phyloP scores from a whole-genome alignment of 2,329 filamentous ascomycete species.

The Rhynchosporium secalis region DNA sequence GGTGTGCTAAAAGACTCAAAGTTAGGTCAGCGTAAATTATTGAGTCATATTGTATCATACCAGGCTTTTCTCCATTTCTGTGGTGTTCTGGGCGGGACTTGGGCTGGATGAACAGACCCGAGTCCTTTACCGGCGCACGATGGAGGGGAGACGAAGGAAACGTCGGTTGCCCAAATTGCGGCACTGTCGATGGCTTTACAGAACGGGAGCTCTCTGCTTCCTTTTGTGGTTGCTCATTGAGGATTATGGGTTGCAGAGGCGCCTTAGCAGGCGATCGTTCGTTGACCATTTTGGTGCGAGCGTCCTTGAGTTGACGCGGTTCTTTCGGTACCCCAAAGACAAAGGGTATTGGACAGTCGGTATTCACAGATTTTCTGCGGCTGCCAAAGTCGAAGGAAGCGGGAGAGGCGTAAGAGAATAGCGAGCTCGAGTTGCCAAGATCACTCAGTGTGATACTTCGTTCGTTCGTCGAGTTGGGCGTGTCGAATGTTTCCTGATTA shows the following conservation, averaged over 20 bases:
- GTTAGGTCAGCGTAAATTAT: background rate
- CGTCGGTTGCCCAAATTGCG: slow-evolving; percentile 38
- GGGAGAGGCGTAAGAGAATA: slow-evolving; percentile 33
- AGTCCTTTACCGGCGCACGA: slow-evolving; percentile 30
- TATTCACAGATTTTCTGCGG: slow-evolving; percentile 15
- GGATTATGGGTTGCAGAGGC: slow-evolving; percentile 27
- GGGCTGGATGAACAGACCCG: slow-evolving; percentile 37
- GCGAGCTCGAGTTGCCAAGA: slow-evolving; percentile 38
- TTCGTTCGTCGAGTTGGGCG: slow-evolving; percentile 14
- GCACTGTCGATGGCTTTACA: slow-evolving; percentile 22
- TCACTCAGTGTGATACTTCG: slow-evolving; percentile 31
- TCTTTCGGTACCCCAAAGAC: slow-evolving; percentile 27
- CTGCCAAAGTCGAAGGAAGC: slow-evolving; percentile 26
- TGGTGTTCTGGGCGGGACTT: slow-evolving; percentile 39
- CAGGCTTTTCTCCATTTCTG: slow-evolving; percentile 30
- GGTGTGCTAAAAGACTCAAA: slow-evolving; percentile 27
- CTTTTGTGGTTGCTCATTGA: slow-evolving; percentile 31
- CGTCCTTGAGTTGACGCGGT: background rate
- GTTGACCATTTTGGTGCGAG: slow-evolving; percentile 38
- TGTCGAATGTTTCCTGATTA: slow-evolving; percentile 4
- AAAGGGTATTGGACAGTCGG: slow-evolving; percentile 28
- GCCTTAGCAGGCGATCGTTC: slow-evolving; percentile 40
- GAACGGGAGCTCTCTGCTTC: slow-evolving; percentile 12
- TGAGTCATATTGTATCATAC: slow-evolving; percentile 21
- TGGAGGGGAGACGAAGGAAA: slow-evolving; percentile 39